phyloP scores from a whole-genome alignment of 305 asterid genomes.

The Solanum aculeatissimum region DNA sequence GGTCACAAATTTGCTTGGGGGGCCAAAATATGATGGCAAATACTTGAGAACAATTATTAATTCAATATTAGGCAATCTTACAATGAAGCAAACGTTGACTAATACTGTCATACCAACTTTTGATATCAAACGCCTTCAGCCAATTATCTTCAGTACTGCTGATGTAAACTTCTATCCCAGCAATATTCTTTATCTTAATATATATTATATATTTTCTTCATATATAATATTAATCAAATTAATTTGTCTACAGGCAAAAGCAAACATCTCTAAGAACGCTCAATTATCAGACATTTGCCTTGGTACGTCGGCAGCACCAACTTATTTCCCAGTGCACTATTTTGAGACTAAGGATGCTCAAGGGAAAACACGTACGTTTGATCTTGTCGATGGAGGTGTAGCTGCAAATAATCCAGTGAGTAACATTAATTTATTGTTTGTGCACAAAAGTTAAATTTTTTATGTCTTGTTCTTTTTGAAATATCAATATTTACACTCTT shows the following conservation, averaged over 20 bases:
- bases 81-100: slow-evolving; percentile 44
- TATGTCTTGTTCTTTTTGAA: not conserved
- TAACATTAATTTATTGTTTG: not conserved
- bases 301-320: slow-evolving; percentile 40
- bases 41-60: slow-evolving; percentile 32
- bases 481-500: not conserved
- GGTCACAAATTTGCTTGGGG: slow-evolving; percentile 32
- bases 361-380: slow-evolving; percentile 10
- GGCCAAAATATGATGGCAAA: slow-evolving; percentile 68
- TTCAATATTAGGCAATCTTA: slow-evolving; percentile 37
- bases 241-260: slow-evolving; percentile 29
- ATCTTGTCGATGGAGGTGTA: slow-evolving; percentile 43
- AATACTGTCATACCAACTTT: slow-evolving; percentile 62
- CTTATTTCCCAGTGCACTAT: slow-evolving; percentile 38
- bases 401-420: slow-evolving; percentile 45
- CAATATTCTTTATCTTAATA: not conserved
- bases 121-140: slow-evolving; percentile 71
- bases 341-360: slow-evolving; percentile 16
- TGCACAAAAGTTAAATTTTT: not conserved
- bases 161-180: slow-evolving; percentile 27
- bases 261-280: slow-evolving; percentile 21
- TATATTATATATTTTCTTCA: not conserved
- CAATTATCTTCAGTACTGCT: slow-evolving; percentile 52
- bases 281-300: slow-evolving; percentile 32
- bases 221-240: not conserved